Evolutionary conservation across 805 yeast genomes (phyloP).

Genomic region (Wickerhamomyces chaumierensis): DNA sequence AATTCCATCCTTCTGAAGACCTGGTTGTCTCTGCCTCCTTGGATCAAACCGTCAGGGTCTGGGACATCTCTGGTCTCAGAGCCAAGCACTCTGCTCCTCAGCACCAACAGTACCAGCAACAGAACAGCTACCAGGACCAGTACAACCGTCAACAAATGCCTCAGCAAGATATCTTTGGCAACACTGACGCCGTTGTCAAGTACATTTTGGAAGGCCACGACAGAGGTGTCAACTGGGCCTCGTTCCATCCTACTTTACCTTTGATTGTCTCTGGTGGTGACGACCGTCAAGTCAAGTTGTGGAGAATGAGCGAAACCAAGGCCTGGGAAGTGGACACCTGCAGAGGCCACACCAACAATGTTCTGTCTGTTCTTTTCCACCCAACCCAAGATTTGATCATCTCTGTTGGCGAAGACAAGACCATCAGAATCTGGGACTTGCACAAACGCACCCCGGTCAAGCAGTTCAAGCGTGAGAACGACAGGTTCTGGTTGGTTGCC

Average conservation of each 20-base stretch:
- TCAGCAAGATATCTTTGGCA: constrained; percentile 89
- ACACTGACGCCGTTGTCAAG: constrained; percentile 87
- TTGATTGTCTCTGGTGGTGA: constrained; percentile 93
- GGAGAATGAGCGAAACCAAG: constrained; percentile 96
- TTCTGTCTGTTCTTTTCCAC: constrained; percentile 81
- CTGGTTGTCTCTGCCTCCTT: constrained; percentile 89
- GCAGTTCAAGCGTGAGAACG: constrained; percentile 87
- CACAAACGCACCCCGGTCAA: constrained; percentile 88
- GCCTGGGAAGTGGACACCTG: constrained; percentile 99
- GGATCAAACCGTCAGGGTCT: constrained; percentile 97
- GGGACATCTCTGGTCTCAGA: constrained; percentile 95
- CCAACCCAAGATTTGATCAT: constrained; percentile 86
- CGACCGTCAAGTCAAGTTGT: constrained; percentile 86
- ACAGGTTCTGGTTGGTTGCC: constrained; percentile 87
- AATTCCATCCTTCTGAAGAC: constrained; percentile 93
- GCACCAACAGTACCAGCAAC: constrained; percentile 34
- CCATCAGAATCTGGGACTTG: constrained; percentile 93
- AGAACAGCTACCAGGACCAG: constrained; percentile 32
- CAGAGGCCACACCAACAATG: constrained; percentile 94
- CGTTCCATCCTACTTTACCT: constrained; percentile 95
- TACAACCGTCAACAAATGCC: constrained; percentile 47
- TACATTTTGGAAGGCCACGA: constrained; percentile 96
- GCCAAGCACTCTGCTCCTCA: constrained; percentile 89
- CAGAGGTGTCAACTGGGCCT: constrained; percentile 97
- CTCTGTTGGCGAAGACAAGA: constrained; percentile 93